Evolutionary conservation across 768 basidiomycete species (phyloP).

Genomic region (Collybia sordida): DNA sequence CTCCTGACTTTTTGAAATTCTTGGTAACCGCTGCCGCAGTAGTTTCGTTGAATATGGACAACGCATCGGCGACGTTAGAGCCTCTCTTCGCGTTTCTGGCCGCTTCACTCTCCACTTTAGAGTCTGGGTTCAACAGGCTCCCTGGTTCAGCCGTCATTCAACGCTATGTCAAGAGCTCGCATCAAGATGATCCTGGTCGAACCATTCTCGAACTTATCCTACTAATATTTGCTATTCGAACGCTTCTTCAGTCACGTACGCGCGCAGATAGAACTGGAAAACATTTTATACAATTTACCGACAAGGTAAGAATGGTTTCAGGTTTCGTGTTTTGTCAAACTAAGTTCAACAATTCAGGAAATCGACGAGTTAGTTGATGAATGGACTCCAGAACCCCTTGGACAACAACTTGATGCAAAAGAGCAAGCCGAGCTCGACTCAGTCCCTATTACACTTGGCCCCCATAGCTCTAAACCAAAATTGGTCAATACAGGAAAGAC

Average conservation of each 20-base stretch:
- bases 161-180: slow-evolving; percentile 92
- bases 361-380: slow-evolving; percentile 95
- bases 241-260: slow-evolving; percentile 87
- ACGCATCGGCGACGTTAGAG: slow-evolving; percentile 35
- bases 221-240: slow-evolving; percentile 83
- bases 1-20: too few relatives aligned
- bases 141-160: slow-evolving; percentile 83
- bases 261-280: slow-evolving; percentile 81
- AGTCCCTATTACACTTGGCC: slow-evolving; percentile 77
- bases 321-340: background rate
- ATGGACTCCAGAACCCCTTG: slow-evolving; percentile 88
- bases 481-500: slow-evolving; percentile 70
- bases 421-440: slow-evolving; percentile 71
- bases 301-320: slow-evolving; percentile 62
- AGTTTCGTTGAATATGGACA: slow-evolving; percentile 27
- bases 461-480: slow-evolving; percentile 82
- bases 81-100: slow-evolving; percentile 67
- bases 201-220: slow-evolving; percentile 89
- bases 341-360: slow-evolving; percentile 57
- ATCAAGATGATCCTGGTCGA: slow-evolving; percentile 94
- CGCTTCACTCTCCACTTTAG: slow-evolving; percentile 54
- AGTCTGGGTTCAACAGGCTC: slow-evolving; percentile 69
- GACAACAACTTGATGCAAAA: slow-evolving; percentile 52
- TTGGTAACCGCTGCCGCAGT: background rate
- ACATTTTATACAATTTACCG: slow-evolving; percentile 88